A percentile compares a stretch with the other conserved stretches of the same genome.
These are phyloP conservation scores for Boletus smithii DNA, from an alignment of 1,284 basidiomycete species.

Conservation along the genomic window DNA sequence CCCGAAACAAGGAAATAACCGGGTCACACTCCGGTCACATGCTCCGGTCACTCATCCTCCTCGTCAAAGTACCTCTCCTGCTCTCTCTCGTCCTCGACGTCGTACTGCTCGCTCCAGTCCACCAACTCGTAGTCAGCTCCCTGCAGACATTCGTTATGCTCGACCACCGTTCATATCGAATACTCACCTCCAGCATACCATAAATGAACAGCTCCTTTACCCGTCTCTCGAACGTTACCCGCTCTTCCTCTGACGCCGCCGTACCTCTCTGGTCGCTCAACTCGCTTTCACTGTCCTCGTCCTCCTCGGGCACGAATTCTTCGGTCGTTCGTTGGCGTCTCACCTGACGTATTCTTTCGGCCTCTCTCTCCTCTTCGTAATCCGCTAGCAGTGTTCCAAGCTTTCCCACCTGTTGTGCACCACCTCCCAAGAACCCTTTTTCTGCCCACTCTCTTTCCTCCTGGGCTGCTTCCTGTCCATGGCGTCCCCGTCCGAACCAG, in stretches of 20 bases:
- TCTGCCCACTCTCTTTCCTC: slow-evolving; percentile 71
- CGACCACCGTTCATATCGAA: neutral
- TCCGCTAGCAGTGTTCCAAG: slow-evolving; percentile 60
- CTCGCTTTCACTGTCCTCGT: slow-evolving; percentile 56
- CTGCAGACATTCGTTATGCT: slow-evolving; percentile 36
- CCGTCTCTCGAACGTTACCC: slow-evolving; percentile 52
- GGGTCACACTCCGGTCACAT: slow-evolving; percentile 4
- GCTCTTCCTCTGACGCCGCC: slow-evolving; percentile 39
- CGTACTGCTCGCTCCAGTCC: slow-evolving; percentile 75
- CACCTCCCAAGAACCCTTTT: slow-evolving; percentile 56
- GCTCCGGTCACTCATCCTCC: slow-evolving; percentile 47
- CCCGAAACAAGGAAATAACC: slow-evolving; percentile 9
- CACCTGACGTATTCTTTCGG: slow-evolving; percentile 51
- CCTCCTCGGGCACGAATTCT: slow-evolving; percentile 63
- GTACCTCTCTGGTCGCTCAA: slow-evolving; percentile 23
- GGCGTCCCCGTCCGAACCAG: slow-evolving; percentile 54
- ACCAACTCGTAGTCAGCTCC: slow-evolving; percentile 65
- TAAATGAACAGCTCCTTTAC: slow-evolving; percentile 72
- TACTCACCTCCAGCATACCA: slow-evolving; percentile 65
- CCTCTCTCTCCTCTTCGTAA: slow-evolving; percentile 73
- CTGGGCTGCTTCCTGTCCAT: slow-evolving; percentile 49
- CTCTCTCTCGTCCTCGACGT: slow-evolving; percentile 53
- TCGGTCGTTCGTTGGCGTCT: slow-evolving; percentile 42
- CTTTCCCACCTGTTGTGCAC: slow-evolving; percentile 61
- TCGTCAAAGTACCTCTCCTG: slow-evolving; percentile 78